These are phyloP conservation scores for Nadsonia starkeyi-henricii DNA, from an alignment of 1,139 yeast genomes.

Conservation along the genomic window DNA sequence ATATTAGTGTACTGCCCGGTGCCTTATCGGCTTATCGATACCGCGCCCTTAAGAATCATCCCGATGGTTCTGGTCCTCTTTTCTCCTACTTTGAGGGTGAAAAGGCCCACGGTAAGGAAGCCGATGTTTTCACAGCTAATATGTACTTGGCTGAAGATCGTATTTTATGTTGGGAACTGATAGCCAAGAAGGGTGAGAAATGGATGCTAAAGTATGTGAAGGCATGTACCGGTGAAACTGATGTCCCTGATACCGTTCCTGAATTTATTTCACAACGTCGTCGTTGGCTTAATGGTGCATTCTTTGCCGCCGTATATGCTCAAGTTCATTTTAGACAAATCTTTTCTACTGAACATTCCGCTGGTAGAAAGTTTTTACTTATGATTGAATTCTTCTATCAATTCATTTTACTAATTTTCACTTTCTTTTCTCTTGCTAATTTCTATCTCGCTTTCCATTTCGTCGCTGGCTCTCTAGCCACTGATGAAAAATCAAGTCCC, in stretches of 20 bases:
- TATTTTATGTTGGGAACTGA: slow-evolving; percentile 92
- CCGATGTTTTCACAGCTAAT: slow-evolving; percentile 83
- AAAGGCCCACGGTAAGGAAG: slow-evolving; percentile 29
- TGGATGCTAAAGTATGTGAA: slow-evolving; percentile 92
- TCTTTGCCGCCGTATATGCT: slow-evolving; percentile 87
- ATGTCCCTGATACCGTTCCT: slow-evolving; percentile 83
- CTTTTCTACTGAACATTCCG: slow-evolving; percentile 79
- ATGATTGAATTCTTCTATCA: slow-evolving; percentile 80
- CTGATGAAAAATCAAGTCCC: slow-evolving; percentile 19
- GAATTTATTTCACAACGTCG: slow-evolving; percentile 92
- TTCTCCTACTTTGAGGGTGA: slow-evolving; percentile 86
- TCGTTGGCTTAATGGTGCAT: slow-evolving; percentile 96
- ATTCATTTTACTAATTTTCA: slow-evolving; percentile 56
- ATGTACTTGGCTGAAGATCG: slow-evolving; percentile 98
- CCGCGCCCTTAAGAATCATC: slow-evolving; percentile 69
- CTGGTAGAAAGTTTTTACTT: slow-evolving; percentile 58
- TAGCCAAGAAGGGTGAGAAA: slow-evolving; percentile 70
- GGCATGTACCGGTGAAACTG: slow-evolving; percentile 92
- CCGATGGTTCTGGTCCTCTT: slow-evolving; percentile 86
- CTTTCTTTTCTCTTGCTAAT: slow-evolving; percentile 83
- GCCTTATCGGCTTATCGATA: slow-evolving; percentile 90
- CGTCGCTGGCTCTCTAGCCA: slow-evolving; percentile 70
- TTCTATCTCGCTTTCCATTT: slow-evolving; percentile 86
- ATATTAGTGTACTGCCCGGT: slow-evolving; percentile 86
- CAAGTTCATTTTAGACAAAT: slow-evolving; percentile 65